Evolutionary conservation across 2,329 filamentous ascomycete genomes (phyloP), one percentile per base, ranked within the genome.

Genomic region (Coniosporium tulheliwenetii): DNA sequence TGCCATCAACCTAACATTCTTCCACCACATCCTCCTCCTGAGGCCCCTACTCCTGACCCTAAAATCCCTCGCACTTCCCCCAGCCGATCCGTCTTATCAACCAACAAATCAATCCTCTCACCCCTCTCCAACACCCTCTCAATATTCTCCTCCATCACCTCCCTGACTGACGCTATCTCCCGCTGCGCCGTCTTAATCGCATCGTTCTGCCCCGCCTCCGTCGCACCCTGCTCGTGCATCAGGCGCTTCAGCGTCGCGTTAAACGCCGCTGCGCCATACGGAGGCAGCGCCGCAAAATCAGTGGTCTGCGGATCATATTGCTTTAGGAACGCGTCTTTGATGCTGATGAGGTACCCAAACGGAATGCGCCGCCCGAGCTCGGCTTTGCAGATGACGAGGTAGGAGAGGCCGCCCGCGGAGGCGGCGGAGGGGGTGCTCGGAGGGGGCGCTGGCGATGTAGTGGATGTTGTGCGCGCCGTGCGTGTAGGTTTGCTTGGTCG

Each of bases 11-110:
- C 93, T 93, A 37, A 93, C 74, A 60, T 98, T 96, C 78, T 96
- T 96, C 89, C 89, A 96, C 91, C 91, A 98, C 91, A 98, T 96
- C 62, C 81, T 75, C 56, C 93, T 74, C 66, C 91, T 83, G 51
- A 98, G 61, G 1, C 85, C 86, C 19, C 86, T 70, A 58, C 83
- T 93, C 50, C 89, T 72, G 13, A 96, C 79, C 40, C 91, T 70
- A 57, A 98, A 98, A 58, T 98, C 91, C 51, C 80, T 71, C 40
- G 91, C 86, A 58, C 78, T 91, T 26, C 85, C 10, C 89, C 91
- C 33, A 98, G 62, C 36, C 86, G 71, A 58, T 95, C 89, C 38
- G 93, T 98, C 76, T 98, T 95, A 60, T 96, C 87, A 15, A 98
- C 87, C 37, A 98, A 66, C 50, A 95, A 61, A 63, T 95, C 86